Evolutionary conservation across 2,329 filamentous ascomycete species (phyloP), one percentile per base, ranked within the genome.

Genomic region (Xylaria sp.): DNA sequence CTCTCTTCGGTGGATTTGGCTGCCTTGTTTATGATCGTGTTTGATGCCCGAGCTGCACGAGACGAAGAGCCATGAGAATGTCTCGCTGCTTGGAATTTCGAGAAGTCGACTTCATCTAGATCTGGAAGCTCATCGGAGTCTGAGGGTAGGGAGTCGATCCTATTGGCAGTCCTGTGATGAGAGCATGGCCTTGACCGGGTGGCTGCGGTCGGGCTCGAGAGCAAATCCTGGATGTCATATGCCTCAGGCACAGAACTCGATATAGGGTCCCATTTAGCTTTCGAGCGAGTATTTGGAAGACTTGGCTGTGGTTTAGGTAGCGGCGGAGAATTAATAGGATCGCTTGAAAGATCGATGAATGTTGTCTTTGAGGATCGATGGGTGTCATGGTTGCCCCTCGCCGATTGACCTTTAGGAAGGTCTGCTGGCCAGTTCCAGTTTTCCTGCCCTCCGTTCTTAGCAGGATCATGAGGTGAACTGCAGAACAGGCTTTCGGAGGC

Each of bases 181-280:
- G 76, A 73, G 14, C 61, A 54, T 21, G 68, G 72, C 53, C 70
- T 75, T 19, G 50, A 27, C 7, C 64, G 67, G n/a, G 76, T 48
- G 0, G 21, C 7, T 14, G 17, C 19, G n/a, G 67, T 51, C 12
- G 66, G 72, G 21, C 65, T 72, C 12, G 69, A 62, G 12, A 73
- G 60, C 4, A 63, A 56, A 34, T 69, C 34, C 4, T 77, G 60
- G n/a, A 64, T 36, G 17, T 65, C 65, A 21, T 74, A 64, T 75
- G 66, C 65, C 54, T 85, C 81, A 0, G 85, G 85, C 3, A 84
- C 84, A 0, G 84, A 86, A 73, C 85, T 87, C 0, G 85, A 87
- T 59, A 86, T 86, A 0, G 83, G 84, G 72, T 86, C 84, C 84
- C 83, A 85, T 0, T 77, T 76, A 2, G 74, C 74, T 4, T 75